phyloP scores from a whole-genome alignment of 2,329 filamentous ascomycete genomes.

The Aspergillus amoenus region DNA sequence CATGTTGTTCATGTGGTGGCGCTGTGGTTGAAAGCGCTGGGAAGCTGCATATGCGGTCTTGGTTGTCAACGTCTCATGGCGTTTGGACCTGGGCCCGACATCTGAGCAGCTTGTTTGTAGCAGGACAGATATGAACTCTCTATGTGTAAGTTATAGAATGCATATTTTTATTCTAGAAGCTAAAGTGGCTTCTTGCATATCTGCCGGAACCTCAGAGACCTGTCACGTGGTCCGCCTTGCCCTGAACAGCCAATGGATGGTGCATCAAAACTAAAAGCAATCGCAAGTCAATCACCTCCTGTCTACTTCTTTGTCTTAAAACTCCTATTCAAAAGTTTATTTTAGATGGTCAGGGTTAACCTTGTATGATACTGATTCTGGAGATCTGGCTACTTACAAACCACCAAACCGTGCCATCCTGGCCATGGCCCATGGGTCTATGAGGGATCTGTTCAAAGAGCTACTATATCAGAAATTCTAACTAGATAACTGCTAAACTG shows the following conservation, averaged over 20 bases:
- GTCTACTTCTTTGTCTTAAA: too few relatives aligned
- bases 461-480: too few relatives aligned
- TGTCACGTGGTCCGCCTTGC: conserved; percentile 9
- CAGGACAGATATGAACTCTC: not conserved
- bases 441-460: too few relatives aligned
- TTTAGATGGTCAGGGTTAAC: not conserved
- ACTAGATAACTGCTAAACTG: too few relatives aligned
- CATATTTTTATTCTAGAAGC: not conserved
- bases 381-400: not conserved
- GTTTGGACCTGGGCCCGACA: not conserved
- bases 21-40: not conserved
- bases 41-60: conserved; percentile 6
- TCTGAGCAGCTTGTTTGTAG: not conserved
- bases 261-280: too few relatives aligned
- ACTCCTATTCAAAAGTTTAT: too few relatives aligned
- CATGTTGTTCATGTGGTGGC: not conserved
- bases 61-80: not conserved
- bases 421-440: too few relatives aligned
- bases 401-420: not conserved
- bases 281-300: too few relatives aligned
- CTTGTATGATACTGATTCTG: not conserved
- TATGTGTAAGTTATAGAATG: not conserved
- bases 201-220: not conserved
- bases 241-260: not conserved
- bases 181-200: not conserved